Conservation (phyloP, 495 filamentous ascomycete genomes). For the Penicillium salamii region DNA sequence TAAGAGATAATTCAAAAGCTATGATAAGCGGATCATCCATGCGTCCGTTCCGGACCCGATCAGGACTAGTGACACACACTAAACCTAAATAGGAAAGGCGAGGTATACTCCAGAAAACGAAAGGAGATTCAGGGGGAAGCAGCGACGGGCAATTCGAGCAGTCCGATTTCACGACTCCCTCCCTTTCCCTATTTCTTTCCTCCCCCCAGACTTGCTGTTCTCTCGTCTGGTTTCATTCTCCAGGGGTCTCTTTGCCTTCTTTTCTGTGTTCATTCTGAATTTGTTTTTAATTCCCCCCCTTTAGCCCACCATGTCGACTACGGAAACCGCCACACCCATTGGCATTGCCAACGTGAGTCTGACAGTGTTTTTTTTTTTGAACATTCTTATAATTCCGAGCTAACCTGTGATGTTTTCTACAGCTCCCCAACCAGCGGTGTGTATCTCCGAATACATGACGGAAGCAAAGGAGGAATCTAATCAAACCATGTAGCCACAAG, state of each 20-base stretch:
- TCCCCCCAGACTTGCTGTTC: background rate
- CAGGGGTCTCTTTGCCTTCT: slow-evolving; percentile 11
- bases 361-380: background rate
- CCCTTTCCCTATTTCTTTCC: slow-evolving; percentile 21
- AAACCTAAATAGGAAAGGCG: slow-evolving; percentile 29
- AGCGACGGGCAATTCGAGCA: slow-evolving; percentile 20
- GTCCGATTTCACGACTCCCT: slow-evolving; percentile 7
- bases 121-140: slow-evolving; percentile 37
- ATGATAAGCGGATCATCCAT: slow-evolving; percentile 31
- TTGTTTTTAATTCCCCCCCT: slow-evolving; percentile 22
- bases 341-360: slow-evolving; percentile 93
- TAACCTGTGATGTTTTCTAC: slow-evolving; percentile 21
- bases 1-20: slow-evolving; percentile 9
- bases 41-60: slow-evolving; percentile 15
- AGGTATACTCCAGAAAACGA: slow-evolving; percentile 37
- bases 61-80: slow-evolving; percentile 14
- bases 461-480: slow-evolving; percentile 30
- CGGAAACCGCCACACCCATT: slow-evolving; percentile 89
- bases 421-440: slow-evolving; percentile 88
- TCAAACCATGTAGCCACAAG: slow-evolving; percentile 69
- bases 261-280: slow-evolving; percentile 18
- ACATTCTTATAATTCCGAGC: background rate
- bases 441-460: slow-evolving; percentile 18
- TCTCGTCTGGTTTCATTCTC: background rate
- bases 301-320: slow-evolving; percentile 64